phyloP scores from a whole-genome alignment of 1,284 basidiomycete species.

The Cryptococcus hybrid region DNA sequence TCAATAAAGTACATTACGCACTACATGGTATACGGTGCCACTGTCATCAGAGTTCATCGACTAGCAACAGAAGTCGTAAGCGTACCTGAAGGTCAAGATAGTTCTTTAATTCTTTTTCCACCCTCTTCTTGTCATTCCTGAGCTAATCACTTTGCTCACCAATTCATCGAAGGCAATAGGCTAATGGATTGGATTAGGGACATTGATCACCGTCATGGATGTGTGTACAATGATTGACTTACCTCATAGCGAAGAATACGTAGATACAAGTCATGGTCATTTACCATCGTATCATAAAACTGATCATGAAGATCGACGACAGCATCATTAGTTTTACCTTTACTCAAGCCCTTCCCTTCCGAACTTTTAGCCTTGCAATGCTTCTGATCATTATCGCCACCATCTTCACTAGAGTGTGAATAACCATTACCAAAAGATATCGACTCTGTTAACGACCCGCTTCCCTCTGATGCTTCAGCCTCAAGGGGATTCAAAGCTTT shows the following conservation, averaged over 20 bases:
- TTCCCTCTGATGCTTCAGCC: too few relatives aligned
- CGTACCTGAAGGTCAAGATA: constrained; percentile 46
- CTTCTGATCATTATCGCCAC: too few relatives aligned
- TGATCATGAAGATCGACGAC: constrained; percentile 11
- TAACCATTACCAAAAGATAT: too few relatives aligned
- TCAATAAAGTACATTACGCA: too few relatives aligned
- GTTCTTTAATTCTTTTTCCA: constrained; percentile 39
- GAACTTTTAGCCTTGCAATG: neutral
- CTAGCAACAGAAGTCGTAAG: neutral
- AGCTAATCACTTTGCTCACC: constrained; percentile 28
- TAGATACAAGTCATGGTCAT: constrained; percentile 29
- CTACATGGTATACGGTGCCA: too few relatives aligned
- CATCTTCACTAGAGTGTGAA: too few relatives aligned
- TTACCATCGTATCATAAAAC: constrained; percentile 33
- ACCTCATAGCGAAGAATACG: constrained; percentile 47
- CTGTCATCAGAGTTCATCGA: too few relatives aligned
- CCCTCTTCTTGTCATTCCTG: constrained; percentile 28
- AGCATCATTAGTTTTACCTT: constrained; percentile 3
- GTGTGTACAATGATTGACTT: constrained; percentile 3
- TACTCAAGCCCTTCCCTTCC: neutral
- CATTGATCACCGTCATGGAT: neutral
- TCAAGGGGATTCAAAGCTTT: constrained; percentile 31
- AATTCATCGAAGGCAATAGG: constrained; percentile 47
- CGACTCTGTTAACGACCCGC: too few relatives aligned
- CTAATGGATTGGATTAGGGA: constrained; percentile 8